Evolutionary conservation across 1,284 basidiomycete genomes (phyloP).

Genomic region (Cutaneotrichosporon arboriforme): DNA sequence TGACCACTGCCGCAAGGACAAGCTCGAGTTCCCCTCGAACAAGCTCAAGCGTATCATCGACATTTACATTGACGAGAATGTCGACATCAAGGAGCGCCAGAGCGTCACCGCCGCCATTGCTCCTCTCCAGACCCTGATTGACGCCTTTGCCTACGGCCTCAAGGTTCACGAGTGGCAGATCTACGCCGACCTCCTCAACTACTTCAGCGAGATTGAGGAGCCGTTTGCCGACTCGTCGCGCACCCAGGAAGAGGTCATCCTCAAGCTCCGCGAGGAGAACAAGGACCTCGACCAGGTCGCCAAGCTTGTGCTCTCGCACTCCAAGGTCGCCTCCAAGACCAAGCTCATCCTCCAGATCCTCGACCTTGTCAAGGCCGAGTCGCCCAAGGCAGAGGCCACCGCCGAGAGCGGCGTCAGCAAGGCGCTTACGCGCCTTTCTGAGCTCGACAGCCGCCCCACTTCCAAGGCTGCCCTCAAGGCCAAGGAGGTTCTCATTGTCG

Average conservation of each 20-base stretch:
- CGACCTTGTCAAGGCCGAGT: constrained; percentile 76
- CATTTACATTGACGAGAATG: constrained; percentile 73
- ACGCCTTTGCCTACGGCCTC: constrained; percentile 74
- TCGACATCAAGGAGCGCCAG: constrained; percentile 70
- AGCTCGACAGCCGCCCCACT: constrained; percentile 78
- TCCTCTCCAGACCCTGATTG: constrained; percentile 70
- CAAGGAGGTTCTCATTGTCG: constrained; percentile 91
- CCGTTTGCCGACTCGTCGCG: constrained; percentile 73
- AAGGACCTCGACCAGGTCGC: constrained; percentile 91
- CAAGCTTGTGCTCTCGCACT: constrained; percentile 84
- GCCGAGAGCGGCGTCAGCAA: constrained; percentile 41
- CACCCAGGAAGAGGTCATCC: constrained; percentile 81
- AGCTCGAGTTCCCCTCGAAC: constrained; percentile 76
- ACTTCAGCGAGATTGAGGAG: constrained; percentile 66
- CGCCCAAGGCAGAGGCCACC: constrained; percentile 63
- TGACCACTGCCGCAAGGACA: constrained; percentile 66
- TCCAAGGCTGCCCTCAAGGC: constrained; percentile 89
- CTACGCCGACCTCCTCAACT: constrained; percentile 46
- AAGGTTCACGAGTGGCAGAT: constrained; percentile 74
- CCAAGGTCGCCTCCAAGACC: constrained; percentile 88
- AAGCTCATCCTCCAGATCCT: constrained; percentile 79
- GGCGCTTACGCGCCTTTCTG: constrained; percentile 50
- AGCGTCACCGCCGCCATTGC: constrained; percentile 69
- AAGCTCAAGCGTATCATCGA: constrained; percentile 57
- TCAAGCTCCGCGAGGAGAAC: constrained; percentile 83